Percentiles rank a stretch among this genome's conserved stretches.
Conservation (phyloP, 2,329 filamentous ascomycete species). For the Phaeophleospora eucalypticola region DNA sequence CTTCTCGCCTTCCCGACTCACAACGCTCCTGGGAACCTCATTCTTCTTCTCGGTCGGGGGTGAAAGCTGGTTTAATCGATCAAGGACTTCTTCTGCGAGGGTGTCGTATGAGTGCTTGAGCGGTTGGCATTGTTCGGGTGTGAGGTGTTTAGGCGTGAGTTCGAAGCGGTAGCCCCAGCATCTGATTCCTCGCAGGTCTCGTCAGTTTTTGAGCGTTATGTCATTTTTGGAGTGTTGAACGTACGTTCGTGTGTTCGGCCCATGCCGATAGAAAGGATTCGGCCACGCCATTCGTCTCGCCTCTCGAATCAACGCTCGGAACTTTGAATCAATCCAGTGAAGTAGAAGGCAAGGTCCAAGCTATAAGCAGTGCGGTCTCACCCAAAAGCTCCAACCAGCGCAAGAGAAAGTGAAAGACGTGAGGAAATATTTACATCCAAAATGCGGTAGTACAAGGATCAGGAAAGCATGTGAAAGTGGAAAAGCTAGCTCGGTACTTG, state of each 20-base stretch:
- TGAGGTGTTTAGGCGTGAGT: constrained; percentile 63
- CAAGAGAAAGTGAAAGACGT: not conserved
- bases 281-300: constrained; percentile 39
- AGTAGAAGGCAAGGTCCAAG: not conserved
- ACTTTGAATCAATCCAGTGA: not conserved
- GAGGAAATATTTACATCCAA: too few species aligned
- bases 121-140: constrained; percentile 55
- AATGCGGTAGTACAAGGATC: too few species aligned
- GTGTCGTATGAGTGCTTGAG: constrained; percentile 65
- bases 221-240: constrained; percentile 18
- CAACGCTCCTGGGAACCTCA: not conserved
- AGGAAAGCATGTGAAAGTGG: not conserved
- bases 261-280: constrained; percentile 41
- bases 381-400: not conserved
- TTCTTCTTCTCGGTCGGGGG: constrained; percentile 39
- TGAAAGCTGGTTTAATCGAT: constrained; percentile 60
- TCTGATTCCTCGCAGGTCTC: constrained; percentile 31
- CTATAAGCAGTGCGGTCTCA: too few species aligned
- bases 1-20: not conserved
- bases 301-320: not conserved
- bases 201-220: constrained; percentile 13
- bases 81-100: constrained; percentile 62
- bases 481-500: not conserved
- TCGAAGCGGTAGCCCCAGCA: constrained; percentile 66
- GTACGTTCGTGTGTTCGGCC: constrained; percentile 42